Evolutionary conservation across 805 yeast species (phyloP).

Genomic region (Schwanniomyces yamadae): DNA sequence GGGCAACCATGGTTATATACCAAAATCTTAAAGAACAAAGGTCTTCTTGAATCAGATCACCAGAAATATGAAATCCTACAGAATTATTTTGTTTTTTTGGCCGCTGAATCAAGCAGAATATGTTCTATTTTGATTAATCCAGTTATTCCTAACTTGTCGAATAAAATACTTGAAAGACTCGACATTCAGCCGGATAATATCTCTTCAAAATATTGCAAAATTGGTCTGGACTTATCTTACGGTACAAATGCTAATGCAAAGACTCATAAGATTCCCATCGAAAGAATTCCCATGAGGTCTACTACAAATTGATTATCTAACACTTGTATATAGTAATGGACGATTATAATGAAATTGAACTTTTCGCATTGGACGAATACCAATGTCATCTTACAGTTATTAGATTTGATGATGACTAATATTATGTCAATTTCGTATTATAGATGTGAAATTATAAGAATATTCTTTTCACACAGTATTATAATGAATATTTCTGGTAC

Average conservation of each 20-base stretch:
- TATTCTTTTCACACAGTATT: too few relatives aligned
- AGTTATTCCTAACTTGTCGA: slow-evolving; percentile 66
- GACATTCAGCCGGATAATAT: slow-evolving; percentile 49
- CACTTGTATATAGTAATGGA: too few relatives aligned
- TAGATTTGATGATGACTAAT: too few relatives aligned
- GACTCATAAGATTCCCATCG: slow-evolving; percentile 50
- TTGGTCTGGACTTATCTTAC: slow-evolving; percentile 61
- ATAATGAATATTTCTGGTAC: too few relatives aligned
- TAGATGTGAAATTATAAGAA: too few relatives aligned
- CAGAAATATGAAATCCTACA: slow-evolving; percentile 15
- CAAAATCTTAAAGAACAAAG: slow-evolving; percentile 18
- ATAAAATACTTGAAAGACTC: slow-evolving; percentile 58
- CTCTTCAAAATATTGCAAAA: slow-evolving; percentile 39
- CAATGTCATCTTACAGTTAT: too few relatives aligned
- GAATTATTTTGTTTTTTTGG: slow-evolving; percentile 58
- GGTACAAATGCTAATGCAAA: slow-evolving; percentile 55
- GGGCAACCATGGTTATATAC: slow-evolving; percentile 73
- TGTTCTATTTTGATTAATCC: slow-evolving; percentile 67
- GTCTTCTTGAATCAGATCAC: slow-evolving; percentile 17
- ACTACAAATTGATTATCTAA: too few relatives aligned
- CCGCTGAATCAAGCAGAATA: slow-evolving; percentile 71
- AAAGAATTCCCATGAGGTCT: slow-evolving; percentile 22
- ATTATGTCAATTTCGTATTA: too few relatives aligned
- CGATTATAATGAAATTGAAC: too few relatives aligned
- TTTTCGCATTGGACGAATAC: too few relatives aligned